Evolutionary conservation across 768 basidiomycete genomes (phyloP).

Genomic region (Leucogyrophana mollusca): DNA sequence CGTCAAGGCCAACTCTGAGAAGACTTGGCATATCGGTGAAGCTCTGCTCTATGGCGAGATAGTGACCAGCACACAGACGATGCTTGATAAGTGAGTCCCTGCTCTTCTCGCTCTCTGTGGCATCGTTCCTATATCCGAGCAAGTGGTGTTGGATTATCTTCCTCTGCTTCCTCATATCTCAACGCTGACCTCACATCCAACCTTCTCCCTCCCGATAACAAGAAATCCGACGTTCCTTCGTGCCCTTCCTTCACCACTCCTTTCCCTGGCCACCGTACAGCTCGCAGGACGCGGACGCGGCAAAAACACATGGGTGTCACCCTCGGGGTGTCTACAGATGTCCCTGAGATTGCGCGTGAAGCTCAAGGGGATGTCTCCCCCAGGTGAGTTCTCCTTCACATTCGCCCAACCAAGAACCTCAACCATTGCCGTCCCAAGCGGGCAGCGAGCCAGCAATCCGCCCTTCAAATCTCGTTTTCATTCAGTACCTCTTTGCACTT

Average conservation of each 20-base stretch:
- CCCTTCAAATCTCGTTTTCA: constrained; percentile 74
- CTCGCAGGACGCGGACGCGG: constrained; percentile 88
- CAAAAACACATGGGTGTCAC: constrained; percentile 89
- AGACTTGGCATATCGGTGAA: constrained; percentile 65
- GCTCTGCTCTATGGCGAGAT: constrained; percentile 82
- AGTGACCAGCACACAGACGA: constrained; percentile 92
- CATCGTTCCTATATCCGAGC: too few species aligned
- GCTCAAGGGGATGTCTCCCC: constrained; percentile 9
- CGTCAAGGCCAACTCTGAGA: background rate
- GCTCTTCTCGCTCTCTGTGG: background rate
- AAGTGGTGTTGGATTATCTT: background rate
- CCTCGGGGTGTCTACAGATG: constrained; percentile 83
- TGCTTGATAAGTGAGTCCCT: constrained; percentile 90
- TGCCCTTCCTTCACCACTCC: constrained; percentile 67
- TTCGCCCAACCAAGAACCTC: background rate
- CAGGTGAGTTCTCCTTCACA: constrained; percentile 3
- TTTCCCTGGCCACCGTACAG: constrained; percentile 87
- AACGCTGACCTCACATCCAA: background rate
- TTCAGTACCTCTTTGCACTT: constrained; percentile 90
- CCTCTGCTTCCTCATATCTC: background rate
- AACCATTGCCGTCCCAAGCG: background rate
- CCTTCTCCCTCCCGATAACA: constrained; percentile 4
- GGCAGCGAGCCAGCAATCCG: constrained; percentile 12
- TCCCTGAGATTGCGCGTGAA: constrained; percentile 24
- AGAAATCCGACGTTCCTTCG: constrained; percentile 79